Evolutionary conservation across 1,139 yeast genomes (phyloP), one percentile per base, ranked within the genome.

Genomic region (Geotrichum citri-aurantii): DNA sequence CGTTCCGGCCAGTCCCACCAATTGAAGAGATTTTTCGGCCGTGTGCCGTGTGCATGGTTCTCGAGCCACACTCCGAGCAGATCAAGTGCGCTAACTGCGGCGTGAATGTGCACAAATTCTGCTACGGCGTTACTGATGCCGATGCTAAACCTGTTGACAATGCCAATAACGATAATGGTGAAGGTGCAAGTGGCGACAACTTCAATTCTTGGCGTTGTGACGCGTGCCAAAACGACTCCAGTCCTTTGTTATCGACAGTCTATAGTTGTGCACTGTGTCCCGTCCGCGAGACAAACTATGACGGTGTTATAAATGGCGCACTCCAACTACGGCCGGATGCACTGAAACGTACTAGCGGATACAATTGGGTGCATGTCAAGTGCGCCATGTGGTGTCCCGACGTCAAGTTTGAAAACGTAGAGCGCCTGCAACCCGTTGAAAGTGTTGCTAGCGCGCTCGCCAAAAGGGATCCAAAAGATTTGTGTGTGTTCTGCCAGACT

Each of bases 321-420:
- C 73, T 63, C 12, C 21, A 52, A 48, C 77, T 79, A 0, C 75
- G 75, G 37, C 85, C 88, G 0, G 93, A 87, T 64, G 90, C 84
- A 49, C 71, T 91, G 65, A 88, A 88, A 66, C 80, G 90, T n/a
- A 84, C 95, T 0, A 66, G 70, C 17, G 82, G 80, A 40, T 88
- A 89, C 1, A 77, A 78, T 60, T 92, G 98, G 98, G 85, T 86
- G 47, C 98, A 92, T 73, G 75, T 87, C 6, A 64, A 83, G 4
- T 92, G 99, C 72, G 86, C 95, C 0, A 60, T 88, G 0, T 85
- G 85, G 70, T 76, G 72, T 14, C 72, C 77, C 0, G 73, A 71
- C 24, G 69, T 79, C 14, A 70, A 69, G 24, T 81, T 79, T 67
- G 81, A 78, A 0, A 73, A 77, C 61, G 60, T 76, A 0, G 62